Evolutionary conservation across 129 eudicot genomes (phyloP), one percentile per base, ranked within the genome.

Genomic region (Arctium lappa): DNA sequence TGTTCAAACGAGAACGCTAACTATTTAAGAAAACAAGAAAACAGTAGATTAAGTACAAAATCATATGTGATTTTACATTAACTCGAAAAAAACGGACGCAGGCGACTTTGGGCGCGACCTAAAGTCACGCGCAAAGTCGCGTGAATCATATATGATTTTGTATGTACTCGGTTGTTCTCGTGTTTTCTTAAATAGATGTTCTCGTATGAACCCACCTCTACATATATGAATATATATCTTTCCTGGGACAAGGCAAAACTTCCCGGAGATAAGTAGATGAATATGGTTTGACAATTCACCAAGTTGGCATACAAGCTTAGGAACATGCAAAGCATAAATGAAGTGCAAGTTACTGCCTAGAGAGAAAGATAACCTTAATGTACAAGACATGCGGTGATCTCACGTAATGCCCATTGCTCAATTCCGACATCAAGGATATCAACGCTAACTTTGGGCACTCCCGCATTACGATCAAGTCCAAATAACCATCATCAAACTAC

Each of bases 401-500:
- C 72, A 93, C 95, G 77, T 95, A 93, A 56, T 85, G 80, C 38
- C 99, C 99, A 72, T 86, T 86, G 81, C 84, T 86, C 91, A 95
- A 42, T 84, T 88, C 89, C n/a, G 90, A 88, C 97, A 93, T 91
- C 84, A 92, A 37, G 71, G 90, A 82, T 22, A 95, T 73, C 90
- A 95, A 90, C 13, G 87, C 77, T 62, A 93, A 79, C 74, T 85
- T 93, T 37, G 97, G 90, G 85, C 97, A 88, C 12, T 90, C 91
- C 81, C 80, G 89, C 76, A 90, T 88, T 83, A 95, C 50, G 72
- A 95, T 83, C 82, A 95, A 69, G 88, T 93, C 97, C 86, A 91
- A 79, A 81, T 82, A 93, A 80, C 97, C 97, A 86, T 95, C 97
- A 80, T 95, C 93, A 84, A 95, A 95, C 99, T 95, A 90, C 88